Evolutionary conservation across 768 basidiomycete species (phyloP).

Genomic region (Hypholoma fasciculare): DNA sequence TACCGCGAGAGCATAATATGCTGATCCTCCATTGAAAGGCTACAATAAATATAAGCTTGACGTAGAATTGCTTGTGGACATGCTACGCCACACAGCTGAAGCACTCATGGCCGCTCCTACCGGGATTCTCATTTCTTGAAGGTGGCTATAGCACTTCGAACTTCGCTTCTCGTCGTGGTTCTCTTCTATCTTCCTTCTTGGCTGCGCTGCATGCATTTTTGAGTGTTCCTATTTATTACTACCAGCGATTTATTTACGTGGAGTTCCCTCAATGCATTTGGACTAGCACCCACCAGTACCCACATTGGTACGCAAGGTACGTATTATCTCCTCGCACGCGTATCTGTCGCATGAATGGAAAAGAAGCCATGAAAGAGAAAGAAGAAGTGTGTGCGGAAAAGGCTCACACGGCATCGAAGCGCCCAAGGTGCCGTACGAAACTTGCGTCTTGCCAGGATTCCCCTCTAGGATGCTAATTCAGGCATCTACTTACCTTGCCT

Average conservation of each 20-base stretch:
- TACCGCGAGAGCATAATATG: too few relatives aligned
- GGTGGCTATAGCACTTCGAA: neutral
- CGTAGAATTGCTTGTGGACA: neutral
- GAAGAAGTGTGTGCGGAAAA: neutral
- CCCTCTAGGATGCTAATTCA: too few relatives aligned
- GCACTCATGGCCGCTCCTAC: neutral
- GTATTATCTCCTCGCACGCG: too few relatives aligned
- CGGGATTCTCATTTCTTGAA: neutral
- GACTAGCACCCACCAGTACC: too few relatives aligned
- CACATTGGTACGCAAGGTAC: too few relatives aligned
- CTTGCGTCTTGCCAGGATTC: too few relatives aligned
- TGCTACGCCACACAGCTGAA: neutral
- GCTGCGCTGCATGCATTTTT: neutral
- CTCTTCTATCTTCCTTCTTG: neutral
- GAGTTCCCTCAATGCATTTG: neutral
- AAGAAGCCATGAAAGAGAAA: neutral
- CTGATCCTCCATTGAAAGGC: too few relatives aligned
- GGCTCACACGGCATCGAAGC: neutral
- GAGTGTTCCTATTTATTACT: neutral
- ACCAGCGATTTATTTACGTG: neutral
- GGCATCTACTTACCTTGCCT: too few relatives aligned
- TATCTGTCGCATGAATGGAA: neutral
- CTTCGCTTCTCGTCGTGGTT: neutral
- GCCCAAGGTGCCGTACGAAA: neutral
- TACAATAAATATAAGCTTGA: neutral